Evolutionary conservation across 2,329 filamentous ascomycete genomes (phyloP).

Genomic region (Colletotrichum navitas): DNA sequence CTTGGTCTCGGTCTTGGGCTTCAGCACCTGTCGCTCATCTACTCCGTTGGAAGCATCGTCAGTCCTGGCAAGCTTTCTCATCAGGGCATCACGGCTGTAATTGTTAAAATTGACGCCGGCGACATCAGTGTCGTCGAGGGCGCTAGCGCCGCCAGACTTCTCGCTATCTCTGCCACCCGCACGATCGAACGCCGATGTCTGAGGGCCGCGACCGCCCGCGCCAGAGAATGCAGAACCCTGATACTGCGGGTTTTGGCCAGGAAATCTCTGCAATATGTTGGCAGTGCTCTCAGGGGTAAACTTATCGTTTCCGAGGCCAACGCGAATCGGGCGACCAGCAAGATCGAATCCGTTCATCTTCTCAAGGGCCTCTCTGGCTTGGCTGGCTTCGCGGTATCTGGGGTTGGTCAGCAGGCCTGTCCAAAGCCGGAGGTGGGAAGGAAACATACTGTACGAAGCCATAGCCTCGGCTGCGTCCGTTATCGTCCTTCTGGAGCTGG

Average conservation of each 20-base stretch:
- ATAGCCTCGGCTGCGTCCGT: slow-evolving; percentile 90
- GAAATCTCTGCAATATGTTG: slow-evolving; percentile 91
- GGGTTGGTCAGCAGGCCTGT: slow-evolving; percentile 51
- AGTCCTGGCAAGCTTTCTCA: slow-evolving; percentile 97
- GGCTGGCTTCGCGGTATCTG: slow-evolving; percentile 89
- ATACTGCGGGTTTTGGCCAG: slow-evolving; percentile 81
- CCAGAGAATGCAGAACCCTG: slow-evolving; percentile 95
- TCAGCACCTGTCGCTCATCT: slow-evolving; percentile 78
- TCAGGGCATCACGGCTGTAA: slow-evolving; percentile 97
- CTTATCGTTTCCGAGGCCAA: slow-evolving; percentile 99
- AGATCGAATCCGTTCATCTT: slow-evolving; percentile 99
- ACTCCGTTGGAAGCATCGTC: slow-evolving; percentile 79
- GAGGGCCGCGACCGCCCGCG: slow-evolving; percentile 86
- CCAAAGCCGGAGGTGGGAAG: not conserved
- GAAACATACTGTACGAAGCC: slow-evolving; percentile 92
- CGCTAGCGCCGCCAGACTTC: slow-evolving; percentile 91
- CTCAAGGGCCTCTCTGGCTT: slow-evolving; percentile 94
- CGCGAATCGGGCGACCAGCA: slow-evolving; percentile 95
- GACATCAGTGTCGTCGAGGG: slow-evolving; percentile 96
- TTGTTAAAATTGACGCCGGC: slow-evolving; percentile 99
- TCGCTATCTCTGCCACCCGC: slow-evolving; percentile 90
- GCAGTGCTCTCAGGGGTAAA: slow-evolving; percentile 98
- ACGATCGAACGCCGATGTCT: slow-evolving; percentile 90
- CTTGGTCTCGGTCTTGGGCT: slow-evolving; percentile 84
- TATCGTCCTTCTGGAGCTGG: slow-evolving; percentile 96